Evolutionary conservation across 176 grass and related monocot species (phyloP), one percentile per base, ranked within the genome.

Genomic region (Olyra latifolia): DNA sequence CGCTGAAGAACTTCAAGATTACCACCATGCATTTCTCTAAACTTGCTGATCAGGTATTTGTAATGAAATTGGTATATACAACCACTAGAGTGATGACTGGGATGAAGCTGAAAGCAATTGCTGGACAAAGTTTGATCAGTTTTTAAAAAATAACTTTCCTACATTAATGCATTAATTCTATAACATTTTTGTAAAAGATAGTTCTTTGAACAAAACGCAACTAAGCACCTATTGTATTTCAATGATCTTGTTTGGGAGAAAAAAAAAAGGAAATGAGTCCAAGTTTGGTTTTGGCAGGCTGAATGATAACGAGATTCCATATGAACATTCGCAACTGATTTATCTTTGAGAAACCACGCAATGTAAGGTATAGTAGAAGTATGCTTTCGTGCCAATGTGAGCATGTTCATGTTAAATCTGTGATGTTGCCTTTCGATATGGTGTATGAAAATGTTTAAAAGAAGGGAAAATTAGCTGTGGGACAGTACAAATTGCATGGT

Each of bases 21-120:
- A 16, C 20, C 27, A 57, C 1, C 0, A n/a, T 4, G 27, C 7
- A 16, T 44, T 76, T 57, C 48, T 45, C 11, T 28, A 20, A 13
- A 35, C 47, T 7, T 3, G 9, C 19, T 72, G 8, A 44, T 10
- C 66, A 39, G 19, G 43, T 71, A 45, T 8, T 6, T 47, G 13
- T 1, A 40, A 17, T 20, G 41, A 43, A 71, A 55, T 67, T 77
- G 27, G 66, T 6, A 54, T 47, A 69, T 80, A 59, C 10, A 16
- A 63, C 70, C n/a, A 80, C 39, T 1, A 79, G 22, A 48, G 47
- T 23, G 40, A 58, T 39, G 27, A 74, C 20, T 9, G 49, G 13
- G 40, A 58, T 66, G 45, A 66, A 80, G 38, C 14, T 8, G 55
- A 85, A 42, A 72, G 50, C 64, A 80, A 29, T 0, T 63, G 59